Evolutionary conservation across 73 alveolate species (phyloP).

Genomic region (Paramecium tetraurelia): DNA sequence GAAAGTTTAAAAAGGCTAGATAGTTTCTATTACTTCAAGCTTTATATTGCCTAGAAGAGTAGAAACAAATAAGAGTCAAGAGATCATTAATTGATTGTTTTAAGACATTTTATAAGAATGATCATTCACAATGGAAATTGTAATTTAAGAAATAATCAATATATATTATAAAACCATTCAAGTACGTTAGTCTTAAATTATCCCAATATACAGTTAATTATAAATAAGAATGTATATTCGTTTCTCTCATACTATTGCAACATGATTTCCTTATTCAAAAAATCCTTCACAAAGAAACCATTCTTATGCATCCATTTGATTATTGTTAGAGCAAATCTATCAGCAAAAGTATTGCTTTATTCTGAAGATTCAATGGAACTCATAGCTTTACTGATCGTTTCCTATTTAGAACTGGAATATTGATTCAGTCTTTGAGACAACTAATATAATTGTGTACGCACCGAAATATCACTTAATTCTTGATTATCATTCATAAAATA

Average conservation of each 20-base stretch:
- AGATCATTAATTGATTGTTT: background rate
- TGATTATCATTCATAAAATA: background rate
- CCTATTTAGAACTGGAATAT: background rate
- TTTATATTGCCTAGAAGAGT: background rate
- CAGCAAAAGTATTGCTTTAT: background rate
- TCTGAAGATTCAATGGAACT: background rate
- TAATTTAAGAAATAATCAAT: background rate
- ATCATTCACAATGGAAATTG: background rate
- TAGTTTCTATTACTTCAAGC: background rate
- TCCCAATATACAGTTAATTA: background rate
- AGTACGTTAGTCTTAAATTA: background rate
- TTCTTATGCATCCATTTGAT: background rate
- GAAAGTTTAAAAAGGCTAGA: background rate
- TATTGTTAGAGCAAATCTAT: background rate
- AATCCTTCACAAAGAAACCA: background rate
- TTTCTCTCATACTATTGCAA: background rate
- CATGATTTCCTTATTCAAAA: background rate
- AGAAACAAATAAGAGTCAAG: background rate
- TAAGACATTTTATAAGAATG: background rate
- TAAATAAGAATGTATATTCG: background rate
- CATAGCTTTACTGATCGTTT: background rate
- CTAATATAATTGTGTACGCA: background rate
- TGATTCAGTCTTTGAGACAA: background rate
- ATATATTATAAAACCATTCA: conserved; percentile 21
- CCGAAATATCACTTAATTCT: background rate